Conservation (phyloP, 2,329 filamentous ascomycete genomes). For the Penicillium janthinellum region DNA sequence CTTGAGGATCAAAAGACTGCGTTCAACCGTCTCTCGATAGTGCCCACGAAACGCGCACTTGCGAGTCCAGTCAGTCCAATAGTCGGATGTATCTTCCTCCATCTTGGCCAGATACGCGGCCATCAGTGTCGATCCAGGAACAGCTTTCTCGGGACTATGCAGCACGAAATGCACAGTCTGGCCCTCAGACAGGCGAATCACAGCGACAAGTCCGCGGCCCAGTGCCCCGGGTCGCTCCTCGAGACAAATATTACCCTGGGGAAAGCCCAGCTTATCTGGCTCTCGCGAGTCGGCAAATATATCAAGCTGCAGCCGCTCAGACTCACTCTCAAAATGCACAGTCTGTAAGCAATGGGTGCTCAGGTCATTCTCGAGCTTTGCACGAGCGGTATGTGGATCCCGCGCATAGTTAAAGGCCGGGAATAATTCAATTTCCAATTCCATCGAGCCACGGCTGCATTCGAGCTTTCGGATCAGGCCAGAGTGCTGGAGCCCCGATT, state of each 20-base stretch:
- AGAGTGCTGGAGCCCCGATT: slow-evolving; percentile 44
- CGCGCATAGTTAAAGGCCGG: slow-evolving; percentile 72
- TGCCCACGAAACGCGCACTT: slow-evolving; percentile 71
- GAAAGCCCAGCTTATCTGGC: slow-evolving; percentile 46
- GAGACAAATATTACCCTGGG: slow-evolving; percentile 59
- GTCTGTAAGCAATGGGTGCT: slow-evolving; percentile 55
- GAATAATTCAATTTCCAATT: slow-evolving; percentile 69
- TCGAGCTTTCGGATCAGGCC: slow-evolving; percentile 69
- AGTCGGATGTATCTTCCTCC: slow-evolving; percentile 70
- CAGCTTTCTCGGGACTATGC: slow-evolving; percentile 61
- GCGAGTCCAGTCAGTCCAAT: slow-evolving; percentile 73
- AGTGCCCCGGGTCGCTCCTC: slow-evolving; percentile 55
- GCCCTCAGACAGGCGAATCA: slow-evolving; percentile 63
- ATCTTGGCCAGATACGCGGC: slow-evolving; percentile 60
- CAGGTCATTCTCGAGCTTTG: slow-evolving; percentile 39
- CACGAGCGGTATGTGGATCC: slow-evolving; percentile 55
- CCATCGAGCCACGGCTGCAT: slow-evolving; percentile 68
- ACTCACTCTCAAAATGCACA: slow-evolving; percentile 63
- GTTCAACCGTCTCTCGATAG: slow-evolving; percentile 70
- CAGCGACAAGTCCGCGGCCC: slow-evolving; percentile 65
- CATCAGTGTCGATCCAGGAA: slow-evolving; percentile 62
- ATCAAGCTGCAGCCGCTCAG: slow-evolving; percentile 66
- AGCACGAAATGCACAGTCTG: slow-evolving; percentile 71
- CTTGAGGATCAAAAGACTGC: slow-evolving; percentile 74
- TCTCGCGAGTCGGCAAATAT: slow-evolving; percentile 66